Base-by-base conservation (phyloP, 75 land plant genomes). In the Selaginella tamariscina region DNA sequence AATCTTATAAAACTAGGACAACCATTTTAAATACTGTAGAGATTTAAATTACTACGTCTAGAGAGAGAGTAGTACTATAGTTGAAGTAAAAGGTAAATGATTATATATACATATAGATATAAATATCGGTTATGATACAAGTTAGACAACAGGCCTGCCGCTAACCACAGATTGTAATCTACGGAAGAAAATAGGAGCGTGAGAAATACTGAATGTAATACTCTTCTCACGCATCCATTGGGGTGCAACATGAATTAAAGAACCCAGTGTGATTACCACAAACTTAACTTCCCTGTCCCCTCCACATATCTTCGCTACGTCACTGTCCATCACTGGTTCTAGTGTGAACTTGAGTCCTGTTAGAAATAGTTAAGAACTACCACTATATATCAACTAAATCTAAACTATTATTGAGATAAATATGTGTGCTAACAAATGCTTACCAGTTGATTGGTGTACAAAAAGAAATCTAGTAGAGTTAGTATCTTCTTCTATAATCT, bases 181-280 rank as follows among this genome's bases (percentile, higher is more conserved):
- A 5, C 49, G 49, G 49, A 39, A 39, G 49, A 39, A 39, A 39
- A 39, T 15, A 5, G 49, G 49, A 39, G 49, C 49, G 11, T 39
- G 49, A 15, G 11, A 5, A 15, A 39, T 39, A 15, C 49, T 39
- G 15, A 39, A 39, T 15, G 49, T 39, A 15, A 39, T 39, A 15
- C 49, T 39, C n/a, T n/a, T n/a, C 49, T 39, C 49, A 39, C 49
- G 49, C 49, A 39, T 39, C 49, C 49, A 39, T 39, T 39, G 11
- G 11, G 49, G 49, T 5, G 49, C 49, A 15, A 39, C 15, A 15
- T 39, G 15, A 15, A 5, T 5, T 15, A 39, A 15, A 5, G 49
- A 39, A 5, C 49, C 49, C 5, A 39, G 49, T 15, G 49, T 15
- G 11, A 39, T 5, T 5, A 15, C 5, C 49, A 15, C 15, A 15